Evolutionary conservation across 768 basidiomycete species (phyloP), one percentile per base, ranked within the genome.

Genomic region (Suillus spraguei): DNA sequence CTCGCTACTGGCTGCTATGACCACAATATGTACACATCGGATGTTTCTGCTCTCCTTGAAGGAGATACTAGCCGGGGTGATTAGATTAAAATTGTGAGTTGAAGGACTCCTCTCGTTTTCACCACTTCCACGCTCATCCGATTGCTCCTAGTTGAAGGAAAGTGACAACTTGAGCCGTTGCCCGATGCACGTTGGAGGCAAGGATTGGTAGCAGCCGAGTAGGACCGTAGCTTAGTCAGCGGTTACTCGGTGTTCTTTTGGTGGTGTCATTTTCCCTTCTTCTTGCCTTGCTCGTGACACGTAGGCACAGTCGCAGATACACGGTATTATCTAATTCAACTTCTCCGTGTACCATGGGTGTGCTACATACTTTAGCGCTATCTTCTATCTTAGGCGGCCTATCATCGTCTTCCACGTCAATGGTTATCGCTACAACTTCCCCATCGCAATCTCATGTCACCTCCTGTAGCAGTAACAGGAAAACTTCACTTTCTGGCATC

Each of bases 1-100:
- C 85, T 98, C 35, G 97, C 97, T 33, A 98, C 97, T 8, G 97
- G 20, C 17, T 99, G 95, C 78, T 20, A 20, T 32, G 52, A 53
- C 52, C 9, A 53, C 9, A 33, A 53, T 20, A 11, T 32, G 11
- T 53, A 53, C 32, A 33, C 32, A 5, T 53, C 9, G 17, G 52
- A 53, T 53, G 20, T 53, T 53, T 33, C 32, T 33, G 52, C 46
- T 44, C 44, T 44, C 20, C 44, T 44, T n/a, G 20, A 44, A 44
- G 42, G 42, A 44, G 20, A 44, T 44, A 9, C 8, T 22, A 10
- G 44, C 4, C 9, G n/a, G 8, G 2, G n/a, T 4, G 44, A 46
- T 10, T 46, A 46, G n/a, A 46, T n/a, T 20, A 4, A n/a, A 39
- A 44, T n/a, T 46, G 44, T 46, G 44, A 46, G 44, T 46, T 46